Evolutionary conservation across 2,329 filamentous ascomycete species (phyloP), one percentile per base, ranked within the genome.

Genomic region (Pestalotiopsis sp.): DNA sequence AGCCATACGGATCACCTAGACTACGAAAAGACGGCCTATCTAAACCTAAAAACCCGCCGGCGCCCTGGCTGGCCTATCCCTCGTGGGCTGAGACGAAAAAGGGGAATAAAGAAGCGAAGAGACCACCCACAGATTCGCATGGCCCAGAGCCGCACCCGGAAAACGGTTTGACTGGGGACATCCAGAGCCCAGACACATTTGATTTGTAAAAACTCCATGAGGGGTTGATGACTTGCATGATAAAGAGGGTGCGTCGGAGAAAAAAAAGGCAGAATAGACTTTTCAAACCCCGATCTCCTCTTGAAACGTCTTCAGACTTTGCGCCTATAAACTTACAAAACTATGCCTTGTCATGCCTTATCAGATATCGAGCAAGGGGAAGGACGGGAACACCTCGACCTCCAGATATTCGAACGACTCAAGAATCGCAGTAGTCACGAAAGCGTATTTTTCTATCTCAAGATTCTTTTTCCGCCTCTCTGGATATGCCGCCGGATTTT

Each of bases 111-210:
- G 31, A 36, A 36, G 31, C 31, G 31, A 36, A 6, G 31, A 36
- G 7, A 9, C 3, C 31, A 36, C 5, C 31, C 31, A 36, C 31
- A 23, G 20, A 36, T 36, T 36, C 31, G 31, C 31, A 9, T 36
- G 31, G 31, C 31, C 31, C 31, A 36, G 31, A 36, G 31, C 31
- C 31, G 31, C 31, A 9, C 31, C 31, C 7, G 31, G 6, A 36
- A 36, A 36, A 36, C 31, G 31, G 31, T 36, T 36, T 36, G 31
- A 36, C 31, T 36, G 31, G 31, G 31, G 31, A 7, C 31, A 36
- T 36, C 92, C 93, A 0, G 91, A 94, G 1, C 92, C 92, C 39
- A 93, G 79, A n/a, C 84, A 83, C 74, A 89, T 36, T 7, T 36
- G 31, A 36, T 36, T 36, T 6, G 6, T 9, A 9, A 36, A 36